These are phyloP conservation scores for Penicillium mononematosum DNA, from an alignment of 495 filamentous ascomycete species.

Conservation along the genomic window DNA sequence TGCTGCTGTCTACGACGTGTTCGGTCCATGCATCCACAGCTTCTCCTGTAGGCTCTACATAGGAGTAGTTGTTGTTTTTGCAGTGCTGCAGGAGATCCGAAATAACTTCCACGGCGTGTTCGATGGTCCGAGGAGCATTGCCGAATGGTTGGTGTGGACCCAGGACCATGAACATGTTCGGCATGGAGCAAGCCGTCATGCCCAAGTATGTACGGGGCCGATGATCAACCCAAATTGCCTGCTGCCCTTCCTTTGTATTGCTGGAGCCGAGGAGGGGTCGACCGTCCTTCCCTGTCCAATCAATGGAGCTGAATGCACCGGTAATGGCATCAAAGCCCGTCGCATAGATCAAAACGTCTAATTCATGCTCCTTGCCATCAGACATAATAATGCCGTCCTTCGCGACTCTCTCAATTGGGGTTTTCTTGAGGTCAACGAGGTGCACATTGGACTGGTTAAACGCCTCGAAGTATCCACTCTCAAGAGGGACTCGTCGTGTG, in stretches of 20 bases:
- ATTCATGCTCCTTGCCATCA: slow-evolving; percentile 34
- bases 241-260: slow-evolving; percentile 12
- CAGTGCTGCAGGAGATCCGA: slow-evolving; percentile 21
- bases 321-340: slow-evolving; percentile 39
- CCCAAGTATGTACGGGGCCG: slow-evolving; percentile 30
- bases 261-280: slow-evolving; percentile 21
- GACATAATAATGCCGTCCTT: slow-evolving; percentile 32
- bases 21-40: slow-evolving; percentile 24
- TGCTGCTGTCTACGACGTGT: slow-evolving; percentile 23
- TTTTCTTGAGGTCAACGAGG: slow-evolving; percentile 32
- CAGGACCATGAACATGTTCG: slow-evolving; percentile 38
- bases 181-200: slow-evolving; percentile 27
- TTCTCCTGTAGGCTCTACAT: slow-evolving; percentile 19
- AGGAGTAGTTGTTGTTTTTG: slow-evolving; percentile 21
- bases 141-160: slow-evolving; percentile 35
- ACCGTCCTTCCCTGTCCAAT: slow-evolving; percentile 26
- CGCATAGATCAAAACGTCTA: slow-evolving; percentile 43
- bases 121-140: slow-evolving; percentile 23
- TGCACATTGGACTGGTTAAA: slow-evolving; percentile 38
- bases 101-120: slow-evolving; percentile 23
- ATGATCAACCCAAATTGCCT: slow-evolving; percentile 26
- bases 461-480: slow-evolving; percentile 37
- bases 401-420: slow-evolving; percentile 26
- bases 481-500: slow-evolving; percentile 28
- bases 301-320: slow-evolving; percentile 31